Evolutionary conservation across 495 filamentous ascomycete species (phyloP), one percentile per base, ranked within the genome.

Genomic region (Cenococcum geophilum): DNA sequence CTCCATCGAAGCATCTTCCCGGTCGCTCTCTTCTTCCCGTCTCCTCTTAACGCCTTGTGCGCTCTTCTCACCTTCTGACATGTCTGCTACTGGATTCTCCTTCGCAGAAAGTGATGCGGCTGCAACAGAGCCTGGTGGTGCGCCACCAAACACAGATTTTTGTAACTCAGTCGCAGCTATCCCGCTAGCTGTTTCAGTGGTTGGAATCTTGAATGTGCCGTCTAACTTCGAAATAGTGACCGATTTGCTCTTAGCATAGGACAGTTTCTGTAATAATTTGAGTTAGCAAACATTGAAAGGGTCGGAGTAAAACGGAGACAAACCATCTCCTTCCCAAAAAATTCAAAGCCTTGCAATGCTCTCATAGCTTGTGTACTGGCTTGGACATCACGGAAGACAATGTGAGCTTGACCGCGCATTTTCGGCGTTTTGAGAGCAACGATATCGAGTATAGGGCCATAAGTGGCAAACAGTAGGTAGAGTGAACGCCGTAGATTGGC

Each of bases 321-420:
- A 74, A 96, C 93, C 81, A 97, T 87, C 59, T 91, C 82, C 65
- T 84, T 86, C 32, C 92, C 93, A 61, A 92, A 86, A 66, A 97
- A 89, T 16, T 92, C 83, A 66, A 91, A 89, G 0, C 89, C 90
- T 65, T 97, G 86, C 25, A 96, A 76, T 32, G 88, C 83, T 57
- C 92, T 79, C 85, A 97, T 87, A 1, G 93, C 93, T 69, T 95
- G 89, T 34, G 91, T 93, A 49, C 89, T 91, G 2, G 86, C 81
- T 59, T 92, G 86, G 12, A 92, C 76, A 70, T 99, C 93, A 60
- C 88, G 83, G 73, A 89, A 97, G 3, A 92, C 89, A 50, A 99
- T 78, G 70, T 97, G 92, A 55, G 93, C 95, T 73, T 97, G 93
- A 1, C 93, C 93, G 37, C 95, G 88, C 87, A 96, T 92, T 75